These are phyloP conservation scores for Maudiozyma saulgeensis DNA, from an alignment of 805 yeast species.

Conservation along the genomic window DNA sequence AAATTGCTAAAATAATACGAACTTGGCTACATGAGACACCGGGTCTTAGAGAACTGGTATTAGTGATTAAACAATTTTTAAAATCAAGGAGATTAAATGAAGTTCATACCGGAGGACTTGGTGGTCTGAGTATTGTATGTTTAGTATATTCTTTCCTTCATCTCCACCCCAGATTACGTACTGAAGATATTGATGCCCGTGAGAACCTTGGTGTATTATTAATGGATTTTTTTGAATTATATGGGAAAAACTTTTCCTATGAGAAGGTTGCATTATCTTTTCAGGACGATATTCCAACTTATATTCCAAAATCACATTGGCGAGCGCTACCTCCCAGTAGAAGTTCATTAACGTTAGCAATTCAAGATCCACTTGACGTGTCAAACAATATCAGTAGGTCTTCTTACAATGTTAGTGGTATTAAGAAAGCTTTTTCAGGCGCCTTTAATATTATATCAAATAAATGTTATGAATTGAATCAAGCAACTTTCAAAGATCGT, in stretches of 20 bases:
- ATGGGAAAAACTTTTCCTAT: conserved; percentile 83
- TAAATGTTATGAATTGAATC: conserved; percentile 63
- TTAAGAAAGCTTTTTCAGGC: conserved; percentile 80
- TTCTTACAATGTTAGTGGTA: conserved; percentile 66
- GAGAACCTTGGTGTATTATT: conserved; percentile 78
- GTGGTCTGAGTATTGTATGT: conserved; percentile 90
- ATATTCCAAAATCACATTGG: conserved; percentile 49
- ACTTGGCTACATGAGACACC: conserved; percentile 65
- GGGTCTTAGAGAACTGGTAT: conserved; percentile 72
- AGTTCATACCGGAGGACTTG: conserved; percentile 89
- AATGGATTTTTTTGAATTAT: conserved; percentile 86
- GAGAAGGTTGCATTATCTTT: conserved; percentile 66
- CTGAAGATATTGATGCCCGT: conserved; percentile 54
- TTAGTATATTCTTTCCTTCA: conserved; percentile 69
- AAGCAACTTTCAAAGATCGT: conserved; percentile 56
- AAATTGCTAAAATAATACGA: conserved; percentile 69
- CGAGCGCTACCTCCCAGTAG: conserved; percentile 33
- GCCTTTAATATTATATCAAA: conserved; percentile 71
- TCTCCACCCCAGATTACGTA: conserved; percentile 67
- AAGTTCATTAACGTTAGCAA: conserved; percentile 54
- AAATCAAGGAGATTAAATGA: conserved; percentile 69
- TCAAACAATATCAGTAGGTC: conserved; percentile 77
- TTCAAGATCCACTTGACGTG: conserved; percentile 83
- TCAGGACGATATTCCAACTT: conserved; percentile 43
- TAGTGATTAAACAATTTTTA: conserved; percentile 78